phyloP scores from a whole-genome alignment of 345 rosid species.

The Aegle marmelos region DNA sequence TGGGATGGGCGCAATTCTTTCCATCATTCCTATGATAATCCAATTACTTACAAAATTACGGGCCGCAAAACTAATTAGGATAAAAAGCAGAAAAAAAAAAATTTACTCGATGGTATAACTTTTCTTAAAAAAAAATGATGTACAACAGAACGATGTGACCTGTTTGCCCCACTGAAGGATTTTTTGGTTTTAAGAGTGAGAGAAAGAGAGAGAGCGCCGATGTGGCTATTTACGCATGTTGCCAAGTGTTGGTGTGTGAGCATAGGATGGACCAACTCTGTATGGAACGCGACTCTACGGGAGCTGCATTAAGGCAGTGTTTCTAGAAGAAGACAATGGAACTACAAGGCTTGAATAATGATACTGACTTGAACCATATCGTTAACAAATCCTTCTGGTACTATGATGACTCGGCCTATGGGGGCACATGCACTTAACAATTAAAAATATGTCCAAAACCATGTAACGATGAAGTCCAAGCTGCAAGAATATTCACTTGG shows the following conservation, averaged over 20 bases:
- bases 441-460: not conserved
- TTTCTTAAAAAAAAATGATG: no score
- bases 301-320: not conserved
- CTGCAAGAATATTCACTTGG: not conserved
- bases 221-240: no score
- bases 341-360: not conserved
- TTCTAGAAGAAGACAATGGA: not conserved
- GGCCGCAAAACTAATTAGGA: no score
- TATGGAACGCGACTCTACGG: not conserved
- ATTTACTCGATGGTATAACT: no score
- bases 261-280: not conserved
- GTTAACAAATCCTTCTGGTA: not conserved
- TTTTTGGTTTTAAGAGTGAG: no score
- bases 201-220: no score
- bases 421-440: not conserved
- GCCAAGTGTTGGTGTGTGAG: not conserved
- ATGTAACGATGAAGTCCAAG: not conserved
- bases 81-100: no score
- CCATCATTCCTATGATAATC: not conserved
- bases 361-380: not conserved
- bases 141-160: no score
- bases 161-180: no score
- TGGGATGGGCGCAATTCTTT: no score
- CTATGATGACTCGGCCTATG: not conserved
- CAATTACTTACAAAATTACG: not conserved